Conservation (phyloP, 1,139 yeast genomes). For the Candida freyschussii region DNA sequence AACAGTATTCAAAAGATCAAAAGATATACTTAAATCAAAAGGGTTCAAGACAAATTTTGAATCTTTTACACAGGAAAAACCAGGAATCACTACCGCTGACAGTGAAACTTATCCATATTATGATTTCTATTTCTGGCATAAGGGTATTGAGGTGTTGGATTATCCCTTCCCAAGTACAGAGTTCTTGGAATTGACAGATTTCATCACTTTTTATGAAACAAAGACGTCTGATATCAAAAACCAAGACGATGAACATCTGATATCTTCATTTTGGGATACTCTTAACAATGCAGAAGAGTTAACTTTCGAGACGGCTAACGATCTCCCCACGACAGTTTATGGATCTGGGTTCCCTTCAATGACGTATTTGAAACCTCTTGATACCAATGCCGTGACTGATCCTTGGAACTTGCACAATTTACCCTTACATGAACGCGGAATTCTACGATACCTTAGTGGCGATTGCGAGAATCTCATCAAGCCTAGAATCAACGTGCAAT, state of each 20-base stretch:
- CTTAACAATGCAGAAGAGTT: constrained; percentile 35
- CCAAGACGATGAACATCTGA: constrained; percentile 5
- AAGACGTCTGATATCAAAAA: constrained; percentile 10
- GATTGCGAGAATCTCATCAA: constrained; percentile 41
- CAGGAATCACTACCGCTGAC: constrained; percentile 30
- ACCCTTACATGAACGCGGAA: constrained; percentile 52
- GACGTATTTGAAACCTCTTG: constrained; percentile 9
- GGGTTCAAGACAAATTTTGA: constrained; percentile 46
- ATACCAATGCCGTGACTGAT: constrained; percentile 32
- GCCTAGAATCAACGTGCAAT: constrained; percentile 53
- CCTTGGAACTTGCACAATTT: constrained; percentile 75
- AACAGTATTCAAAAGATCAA: constrained; percentile 39
- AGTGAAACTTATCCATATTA: constrained; percentile 29
- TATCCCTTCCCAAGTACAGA: constrained; percentile 34
- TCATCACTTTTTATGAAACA: constrained; percentile 50
- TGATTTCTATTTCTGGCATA: constrained; percentile 37
- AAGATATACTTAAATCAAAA: constrained; percentile 40
- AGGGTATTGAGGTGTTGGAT: constrained; percentile 31
- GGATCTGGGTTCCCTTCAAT: constrained; percentile 44
- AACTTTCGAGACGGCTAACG: constrained; percentile 48
- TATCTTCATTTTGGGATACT: constrained; percentile 37
- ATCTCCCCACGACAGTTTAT: constrained; percentile 38
- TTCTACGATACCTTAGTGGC: constrained; percentile 38
- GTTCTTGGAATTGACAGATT: constrained; percentile 37
- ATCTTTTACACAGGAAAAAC: constrained; percentile 29